Percentiles rank a stretch among this genome's conserved stretches.
phyloP scores from a whole-genome alignment of 129 eudicot genomes.

The Saposhnikovia divaricata region DNA sequence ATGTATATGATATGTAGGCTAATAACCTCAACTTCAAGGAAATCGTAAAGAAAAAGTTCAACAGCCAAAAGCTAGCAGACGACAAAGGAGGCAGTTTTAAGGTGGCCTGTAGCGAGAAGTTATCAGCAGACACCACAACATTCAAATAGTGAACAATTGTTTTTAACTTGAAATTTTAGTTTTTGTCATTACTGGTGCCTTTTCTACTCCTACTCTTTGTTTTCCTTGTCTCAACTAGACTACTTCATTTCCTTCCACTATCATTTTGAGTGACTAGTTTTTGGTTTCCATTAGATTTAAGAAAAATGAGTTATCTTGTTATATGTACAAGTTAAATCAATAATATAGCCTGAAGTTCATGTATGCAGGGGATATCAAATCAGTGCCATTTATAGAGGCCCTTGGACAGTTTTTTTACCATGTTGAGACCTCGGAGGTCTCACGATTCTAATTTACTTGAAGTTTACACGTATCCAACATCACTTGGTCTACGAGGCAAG shows the following conservation, averaged over 20 bases:
- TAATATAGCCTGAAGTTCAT: background rate
- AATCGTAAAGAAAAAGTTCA: background rate
- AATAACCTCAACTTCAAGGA: slow-evolving; percentile 11
- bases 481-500: too few species aligned
- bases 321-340: slow-evolving; percentile 5
- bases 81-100: background rate
- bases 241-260: slow-evolving; percentile 15
- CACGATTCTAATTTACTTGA: too few species aligned
- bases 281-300: slow-evolving; percentile 7
- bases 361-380: too few species aligned
- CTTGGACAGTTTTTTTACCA: too few species aligned
- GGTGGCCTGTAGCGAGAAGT: background rate
- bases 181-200: slow-evolving; percentile 18
- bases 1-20: slow-evolving; percentile 16
- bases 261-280: slow-evolving; percentile 8
- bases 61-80: background rate
- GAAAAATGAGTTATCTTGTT: background rate
- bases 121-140: background rate
- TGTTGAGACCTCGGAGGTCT: too few species aligned
- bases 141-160: slow-evolving; percentile 8
- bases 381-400: too few species aligned
- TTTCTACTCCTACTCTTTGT: slow-evolving; percentile 37
- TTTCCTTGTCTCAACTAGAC: too few species aligned
- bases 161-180: slow-evolving; percentile 14
- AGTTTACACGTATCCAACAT: too few species aligned